Percentiles rank a stretch among this genome's conserved stretches.
phyloP scores from a whole-genome alignment of 73 alveolate species.

The Symbiodinium pilosum region DNA sequence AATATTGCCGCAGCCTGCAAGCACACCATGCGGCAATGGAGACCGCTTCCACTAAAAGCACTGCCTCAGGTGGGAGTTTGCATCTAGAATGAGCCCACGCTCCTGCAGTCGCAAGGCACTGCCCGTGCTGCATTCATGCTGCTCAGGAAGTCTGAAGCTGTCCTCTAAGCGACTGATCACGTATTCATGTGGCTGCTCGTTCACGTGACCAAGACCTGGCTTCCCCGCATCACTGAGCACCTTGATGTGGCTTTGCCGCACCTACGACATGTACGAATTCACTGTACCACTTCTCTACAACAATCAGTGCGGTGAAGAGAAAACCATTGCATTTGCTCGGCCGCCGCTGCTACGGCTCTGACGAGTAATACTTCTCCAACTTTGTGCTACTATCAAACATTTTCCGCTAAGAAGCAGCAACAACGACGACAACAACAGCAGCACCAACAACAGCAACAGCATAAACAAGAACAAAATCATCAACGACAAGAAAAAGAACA shows the following conservation, averaged over 20 bases:
- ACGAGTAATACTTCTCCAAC: no score
- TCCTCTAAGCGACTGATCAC: conserved; percentile 33
- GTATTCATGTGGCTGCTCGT: conserved; percentile 87
- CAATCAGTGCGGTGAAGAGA: conserved; percentile 30
- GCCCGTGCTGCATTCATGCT: background rate
- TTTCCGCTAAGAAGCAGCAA: no score
- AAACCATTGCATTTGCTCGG: conserved; percentile 19
- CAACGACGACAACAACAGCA: no score
- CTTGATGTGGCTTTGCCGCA: background rate
- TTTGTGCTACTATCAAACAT: no score
- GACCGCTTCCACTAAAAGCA: background rate
- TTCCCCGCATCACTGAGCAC: no score
- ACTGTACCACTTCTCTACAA: background rate
- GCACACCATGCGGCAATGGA: background rate
- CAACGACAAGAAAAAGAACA: no score
- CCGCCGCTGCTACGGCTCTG: no score
- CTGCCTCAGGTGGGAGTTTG: conserved; percentile 45
- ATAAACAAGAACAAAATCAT: no score
- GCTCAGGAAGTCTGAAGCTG: no score
- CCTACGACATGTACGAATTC: background rate
- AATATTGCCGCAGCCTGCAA: conserved; percentile 45
- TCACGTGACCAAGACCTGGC: conserved; percentile 77
- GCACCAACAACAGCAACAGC: no score
- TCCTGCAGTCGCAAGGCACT: background rate
- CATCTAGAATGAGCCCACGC: conserved; percentile 40